These are phyloP conservation scores for Eucommia ulmoides DNA, from an alignment of 257 asterid genomes.

Conservation along the genomic window DNA sequence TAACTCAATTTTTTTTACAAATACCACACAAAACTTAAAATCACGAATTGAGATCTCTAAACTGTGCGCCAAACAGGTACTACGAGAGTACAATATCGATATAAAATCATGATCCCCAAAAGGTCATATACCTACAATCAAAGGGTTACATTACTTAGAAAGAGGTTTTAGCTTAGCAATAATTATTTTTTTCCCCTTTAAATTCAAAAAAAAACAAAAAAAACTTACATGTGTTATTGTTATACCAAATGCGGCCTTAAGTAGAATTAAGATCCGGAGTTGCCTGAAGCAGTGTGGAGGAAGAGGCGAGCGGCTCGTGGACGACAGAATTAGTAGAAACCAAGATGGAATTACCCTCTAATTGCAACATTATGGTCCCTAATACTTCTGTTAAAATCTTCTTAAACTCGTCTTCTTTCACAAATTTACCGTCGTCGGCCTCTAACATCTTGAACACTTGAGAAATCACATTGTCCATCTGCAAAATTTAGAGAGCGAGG, in stretches of 20 bases:
- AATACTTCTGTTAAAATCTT: slow-evolving; percentile 53
- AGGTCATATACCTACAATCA: background rate
- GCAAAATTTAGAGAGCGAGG: no score
- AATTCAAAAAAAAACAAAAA: no score
- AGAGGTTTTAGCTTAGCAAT: background rate
- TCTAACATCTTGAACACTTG: slow-evolving; percentile 56
- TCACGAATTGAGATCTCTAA: no score
- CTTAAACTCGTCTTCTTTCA: slow-evolving; percentile 87
- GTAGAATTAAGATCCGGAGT: no score
- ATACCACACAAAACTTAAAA: no score
- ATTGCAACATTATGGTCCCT: slow-evolving; percentile 67
- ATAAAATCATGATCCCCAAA: background rate
- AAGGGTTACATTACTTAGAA: background rate
- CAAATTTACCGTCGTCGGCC: slow-evolving; percentile 45
- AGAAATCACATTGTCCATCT: slow-evolving; percentile 56
- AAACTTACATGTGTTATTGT: background rate
- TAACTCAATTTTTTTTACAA: no score
- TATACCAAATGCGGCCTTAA: background rate
- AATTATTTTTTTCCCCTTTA: background rate
- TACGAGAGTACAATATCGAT: no score
- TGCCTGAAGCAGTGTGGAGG: slow-evolving; percentile 60
- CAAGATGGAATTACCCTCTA: slow-evolving; percentile 68
- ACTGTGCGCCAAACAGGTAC: background rate
- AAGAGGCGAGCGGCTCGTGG: slow-evolving; percentile 61
- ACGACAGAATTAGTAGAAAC: slow-evolving; percentile 78